Percentiles rank a stretch among this genome's conserved stretches.
phyloP scores from a whole-genome alignment of 441 rosid genomes.

The Gossypium davidsonii region DNA sequence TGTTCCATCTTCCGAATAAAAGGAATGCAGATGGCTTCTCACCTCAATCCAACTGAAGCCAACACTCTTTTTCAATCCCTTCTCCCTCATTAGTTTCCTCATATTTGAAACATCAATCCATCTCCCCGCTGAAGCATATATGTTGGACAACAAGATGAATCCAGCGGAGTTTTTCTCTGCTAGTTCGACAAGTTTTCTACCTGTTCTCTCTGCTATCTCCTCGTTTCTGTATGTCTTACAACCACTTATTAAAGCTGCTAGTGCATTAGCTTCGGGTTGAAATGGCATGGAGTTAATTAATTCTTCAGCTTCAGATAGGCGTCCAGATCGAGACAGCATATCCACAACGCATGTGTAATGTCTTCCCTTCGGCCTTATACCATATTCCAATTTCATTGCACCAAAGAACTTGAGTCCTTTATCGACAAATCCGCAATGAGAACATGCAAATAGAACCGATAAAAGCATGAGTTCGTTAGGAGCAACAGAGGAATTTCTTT shows the following conservation, averaged over 20 bases:
- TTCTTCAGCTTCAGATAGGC: slow-evolving; percentile 47
- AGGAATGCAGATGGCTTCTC: slow-evolving; percentile 31
- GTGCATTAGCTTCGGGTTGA: slow-evolving; percentile 43
- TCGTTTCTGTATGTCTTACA: slow-evolving; percentile 41
- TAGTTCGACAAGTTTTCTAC: slow-evolving; percentile 33
- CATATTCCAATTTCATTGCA: slow-evolving; percentile 37
- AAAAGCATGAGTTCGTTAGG: slow-evolving; percentile 46
- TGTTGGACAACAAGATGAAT: slow-evolving; percentile 45
- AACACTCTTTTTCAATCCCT: slow-evolving; percentile 44
- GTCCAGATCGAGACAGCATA: slow-evolving; percentile 57
- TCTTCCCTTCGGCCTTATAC: slow-evolving; percentile 35
- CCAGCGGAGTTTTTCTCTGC: slow-evolving; percentile 33
- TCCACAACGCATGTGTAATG: slow-evolving; percentile 53
- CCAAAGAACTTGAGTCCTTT: slow-evolving; percentile 42
- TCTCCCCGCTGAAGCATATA: slow-evolving; percentile 50
- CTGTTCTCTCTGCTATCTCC: slow-evolving; percentile 39
- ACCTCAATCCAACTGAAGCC: slow-evolving; percentile 65
- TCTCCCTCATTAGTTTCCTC: slow-evolving; percentile 46
- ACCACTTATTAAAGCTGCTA: slow-evolving; percentile 47
- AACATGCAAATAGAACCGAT: slow-evolving; percentile 55
- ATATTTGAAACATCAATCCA: slow-evolving; percentile 44
- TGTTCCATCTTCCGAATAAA: slow-evolving; percentile 39
- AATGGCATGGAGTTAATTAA: slow-evolving; percentile 49
- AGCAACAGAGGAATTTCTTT: slow-evolving; percentile 19
- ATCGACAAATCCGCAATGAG: slow-evolving; percentile 52